Evolutionary conservation across 495 filamentous ascomycete genomes (phyloP).

Genomic region (Lichina pygmaea): DNA sequence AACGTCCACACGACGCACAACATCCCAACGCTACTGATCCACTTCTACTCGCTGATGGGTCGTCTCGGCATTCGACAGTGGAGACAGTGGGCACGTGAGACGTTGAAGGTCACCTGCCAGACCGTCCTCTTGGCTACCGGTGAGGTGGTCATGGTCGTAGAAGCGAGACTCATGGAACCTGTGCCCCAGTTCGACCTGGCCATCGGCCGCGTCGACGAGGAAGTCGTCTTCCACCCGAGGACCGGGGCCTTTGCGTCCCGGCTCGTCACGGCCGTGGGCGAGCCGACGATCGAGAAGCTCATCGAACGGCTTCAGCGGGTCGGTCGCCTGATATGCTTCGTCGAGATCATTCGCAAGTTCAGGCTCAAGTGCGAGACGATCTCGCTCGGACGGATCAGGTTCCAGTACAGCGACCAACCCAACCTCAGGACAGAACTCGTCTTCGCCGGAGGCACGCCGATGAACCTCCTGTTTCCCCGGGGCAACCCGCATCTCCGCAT

Average conservation of each 20-base stretch:
- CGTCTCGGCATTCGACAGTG: not conserved
- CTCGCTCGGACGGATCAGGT: constrained; percentile 31
- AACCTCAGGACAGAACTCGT: constrained; percentile 11
- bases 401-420: constrained; percentile 23
- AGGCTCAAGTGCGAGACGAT: constrained; percentile 24
- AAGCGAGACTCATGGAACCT: constrained; percentile 14
- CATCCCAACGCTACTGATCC: constrained; percentile 1
- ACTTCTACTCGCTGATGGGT: constrained; percentile 1
- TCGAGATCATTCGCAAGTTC: constrained; percentile 28
- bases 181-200: constrained; percentile 19
- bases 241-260: constrained; percentile 31
- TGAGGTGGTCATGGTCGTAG: constrained; percentile 10
- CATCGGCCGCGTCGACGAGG: constrained; percentile 22
- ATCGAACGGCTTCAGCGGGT: constrained; percentile 28
- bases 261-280: constrained; percentile 27
- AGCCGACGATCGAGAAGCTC: constrained; percentile 24
- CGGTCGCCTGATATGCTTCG: constrained; percentile 34
- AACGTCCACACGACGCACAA: not conserved
- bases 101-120: constrained; percentile 24
- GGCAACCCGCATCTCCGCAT: constrained; percentile 57
- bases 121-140: constrained; percentile 10
- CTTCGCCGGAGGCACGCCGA: constrained; percentile 10
- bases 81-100: constrained; percentile 23
- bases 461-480: constrained; percentile 24
- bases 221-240: constrained; percentile 28